These are phyloP conservation scores for Fragilariopsis cylindrus DNA, from an alignment of 108 stramenopile species.

Conservation along the genomic window DNA sequence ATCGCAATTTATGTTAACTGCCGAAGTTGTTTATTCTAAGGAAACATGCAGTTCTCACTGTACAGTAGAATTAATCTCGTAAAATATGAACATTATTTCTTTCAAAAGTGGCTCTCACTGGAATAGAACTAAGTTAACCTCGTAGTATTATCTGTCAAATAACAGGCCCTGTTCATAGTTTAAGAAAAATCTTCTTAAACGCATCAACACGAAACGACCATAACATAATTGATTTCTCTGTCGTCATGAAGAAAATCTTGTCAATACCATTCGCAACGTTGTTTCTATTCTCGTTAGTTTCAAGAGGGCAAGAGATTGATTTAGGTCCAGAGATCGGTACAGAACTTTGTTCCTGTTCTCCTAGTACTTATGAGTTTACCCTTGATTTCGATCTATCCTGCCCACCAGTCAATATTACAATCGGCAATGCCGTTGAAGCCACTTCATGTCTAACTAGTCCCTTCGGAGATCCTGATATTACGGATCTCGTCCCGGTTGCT, in stretches of 20 bases:
- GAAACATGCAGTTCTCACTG: no score
- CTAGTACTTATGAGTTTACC: constrained; percentile 34
- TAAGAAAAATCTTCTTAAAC: no score
- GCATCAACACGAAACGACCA: no score
- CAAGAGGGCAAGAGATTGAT: background rate
- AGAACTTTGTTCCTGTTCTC: constrained; percentile 41
- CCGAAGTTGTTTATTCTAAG: no score
- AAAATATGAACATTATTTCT: no score
- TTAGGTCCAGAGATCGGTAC: constrained; percentile 14
- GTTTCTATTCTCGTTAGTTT: background rate
- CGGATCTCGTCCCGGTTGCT: constrained; percentile 35
- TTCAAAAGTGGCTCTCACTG: no score
- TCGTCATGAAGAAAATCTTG: background rate
- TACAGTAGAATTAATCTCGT: no score
- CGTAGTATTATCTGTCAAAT: no score
- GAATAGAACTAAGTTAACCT: no score
- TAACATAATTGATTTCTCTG: no score
- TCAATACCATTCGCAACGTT: background rate
- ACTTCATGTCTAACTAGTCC: constrained; percentile 29
- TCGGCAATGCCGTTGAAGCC: constrained; percentile 21
- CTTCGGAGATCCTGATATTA: constrained; percentile 23
- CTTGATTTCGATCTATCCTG: constrained; percentile 35
- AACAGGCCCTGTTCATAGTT: no score
- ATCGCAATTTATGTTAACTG: no score
- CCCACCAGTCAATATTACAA: constrained; percentile 26